phyloP scores from a whole-genome alignment of 495 filamentous ascomycete species.

The Halenospora varia region DNA sequence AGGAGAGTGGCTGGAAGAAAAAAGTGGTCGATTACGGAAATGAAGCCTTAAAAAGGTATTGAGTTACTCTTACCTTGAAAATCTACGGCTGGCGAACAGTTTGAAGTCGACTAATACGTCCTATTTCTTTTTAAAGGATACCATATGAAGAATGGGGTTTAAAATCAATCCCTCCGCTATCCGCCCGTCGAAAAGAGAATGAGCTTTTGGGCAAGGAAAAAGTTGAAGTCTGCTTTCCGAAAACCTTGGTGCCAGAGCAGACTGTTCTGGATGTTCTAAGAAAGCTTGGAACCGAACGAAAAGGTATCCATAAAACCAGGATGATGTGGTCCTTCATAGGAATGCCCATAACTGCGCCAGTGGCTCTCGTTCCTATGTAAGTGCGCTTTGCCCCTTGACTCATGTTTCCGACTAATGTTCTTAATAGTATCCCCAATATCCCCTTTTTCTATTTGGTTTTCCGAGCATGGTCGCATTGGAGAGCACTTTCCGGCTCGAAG shows the following conservation, averaged over 20 bases:
- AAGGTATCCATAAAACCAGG: slow-evolving; percentile 68
- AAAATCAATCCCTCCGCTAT: slow-evolving; percentile 88
- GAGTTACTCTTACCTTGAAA: too few relatives aligned
- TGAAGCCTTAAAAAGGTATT: slow-evolving; percentile 67
- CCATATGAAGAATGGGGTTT: slow-evolving; percentile 96
- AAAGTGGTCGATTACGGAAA: slow-evolving; percentile 83
- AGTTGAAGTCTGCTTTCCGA: slow-evolving; percentile 76
- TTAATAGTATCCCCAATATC: slow-evolving; percentile 89
- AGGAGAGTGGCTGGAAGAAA: slow-evolving; percentile 82
- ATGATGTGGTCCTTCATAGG: slow-evolving; percentile 76
- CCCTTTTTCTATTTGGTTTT: slow-evolving; percentile 96
- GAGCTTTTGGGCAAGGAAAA: slow-evolving; percentile 59
- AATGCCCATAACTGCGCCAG: slow-evolving; percentile 79
- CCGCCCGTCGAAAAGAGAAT: slow-evolving; percentile 55
- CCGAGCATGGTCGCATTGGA: slow-evolving; percentile 64
- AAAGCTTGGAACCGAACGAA: slow-evolving; percentile 70
- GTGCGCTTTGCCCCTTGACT: slow-evolving; percentile 34
- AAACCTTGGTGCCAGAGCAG: slow-evolving; percentile 57
- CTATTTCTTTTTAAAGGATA: too few relatives aligned
- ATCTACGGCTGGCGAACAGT: too few relatives aligned
- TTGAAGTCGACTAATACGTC: too few relatives aligned
- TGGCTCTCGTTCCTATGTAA: slow-evolving; percentile 82
- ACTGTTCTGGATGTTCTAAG: slow-evolving; percentile 57
- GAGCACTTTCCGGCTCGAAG: slow-evolving; percentile 76
- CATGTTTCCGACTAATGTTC: too few relatives aligned